These are phyloP conservation scores for Vaccinium corymbosum DNA, from an alignment of 148 eudicot genomes.

Conservation along the genomic window DNA sequence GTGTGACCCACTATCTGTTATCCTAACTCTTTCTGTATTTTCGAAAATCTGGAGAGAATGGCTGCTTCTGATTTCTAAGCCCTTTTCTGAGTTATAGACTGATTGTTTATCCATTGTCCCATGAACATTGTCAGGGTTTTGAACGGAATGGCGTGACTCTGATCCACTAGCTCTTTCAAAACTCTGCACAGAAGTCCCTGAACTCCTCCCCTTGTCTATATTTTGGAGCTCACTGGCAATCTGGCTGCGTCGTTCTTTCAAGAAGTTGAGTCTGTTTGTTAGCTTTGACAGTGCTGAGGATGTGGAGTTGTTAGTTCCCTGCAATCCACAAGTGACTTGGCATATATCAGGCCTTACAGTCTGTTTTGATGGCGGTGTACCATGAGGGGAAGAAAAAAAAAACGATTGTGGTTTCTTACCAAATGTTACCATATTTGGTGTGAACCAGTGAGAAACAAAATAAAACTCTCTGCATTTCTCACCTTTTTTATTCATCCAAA, in stretches of 20 bases:
- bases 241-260: constrained; percentile 75
- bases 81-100: constrained; percentile 21
- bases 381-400: background rate
- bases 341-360: background rate
- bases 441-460: background rate
- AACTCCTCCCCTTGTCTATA: constrained; percentile 50
- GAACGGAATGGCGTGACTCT: background rate
- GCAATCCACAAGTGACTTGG: constrained; percentile 20
- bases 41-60: constrained; percentile 18
- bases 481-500: background rate
- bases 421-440: background rate
- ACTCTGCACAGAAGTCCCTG: constrained; percentile 25
- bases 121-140: constrained; percentile 30
- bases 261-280: constrained; percentile 78
- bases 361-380: background rate
- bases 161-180: constrained; percentile 21
- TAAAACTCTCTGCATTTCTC: background rate
- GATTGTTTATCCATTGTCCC: constrained; percentile 25
- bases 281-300: constrained; percentile 76
- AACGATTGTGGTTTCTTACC: background rate
- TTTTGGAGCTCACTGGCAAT: constrained; percentile 65
- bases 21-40: constrained; percentile 8
- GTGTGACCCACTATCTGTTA: constrained; percentile 21
- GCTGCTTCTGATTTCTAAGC: constrained; percentile 12
- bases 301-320: constrained; percentile 55